Evolutionary conservation across 768 basidiomycete species (phyloP).

Genomic region (Paxillus ammoniavirescens): DNA sequence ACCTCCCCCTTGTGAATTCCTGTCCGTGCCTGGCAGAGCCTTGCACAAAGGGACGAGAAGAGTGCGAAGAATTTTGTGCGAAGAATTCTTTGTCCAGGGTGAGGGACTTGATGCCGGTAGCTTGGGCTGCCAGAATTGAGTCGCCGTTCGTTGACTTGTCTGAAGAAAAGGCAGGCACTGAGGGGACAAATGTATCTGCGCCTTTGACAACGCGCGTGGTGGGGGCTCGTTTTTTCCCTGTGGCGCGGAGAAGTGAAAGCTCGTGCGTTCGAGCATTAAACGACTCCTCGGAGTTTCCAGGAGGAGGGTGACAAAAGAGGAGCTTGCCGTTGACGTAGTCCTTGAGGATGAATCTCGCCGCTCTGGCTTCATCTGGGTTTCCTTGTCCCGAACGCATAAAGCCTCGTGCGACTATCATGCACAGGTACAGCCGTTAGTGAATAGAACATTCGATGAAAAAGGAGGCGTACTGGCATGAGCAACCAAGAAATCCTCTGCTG

Average conservation of each 20-base stretch:
- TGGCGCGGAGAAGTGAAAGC: constrained; percentile 53
- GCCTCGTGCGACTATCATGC: constrained; percentile 77
- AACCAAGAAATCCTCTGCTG: constrained; percentile 79
- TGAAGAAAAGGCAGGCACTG: neutral
- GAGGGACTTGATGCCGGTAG: constrained; percentile 51
- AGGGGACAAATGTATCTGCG: constrained; percentile 76
- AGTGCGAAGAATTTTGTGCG: constrained; percentile 46
- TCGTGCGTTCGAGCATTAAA: constrained; percentile 78
- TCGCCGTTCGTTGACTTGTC: constrained; percentile 13
- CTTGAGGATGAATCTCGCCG: constrained; percentile 90
- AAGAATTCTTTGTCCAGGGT: constrained; percentile 86
- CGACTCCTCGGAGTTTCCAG: constrained; percentile 54
- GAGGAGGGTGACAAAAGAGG: constrained; percentile 89
- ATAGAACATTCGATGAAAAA: neutral
- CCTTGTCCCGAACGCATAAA: constrained; percentile 93
- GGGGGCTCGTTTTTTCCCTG: constrained; percentile 87
- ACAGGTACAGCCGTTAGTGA: constrained; percentile 15
- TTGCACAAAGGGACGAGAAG: constrained; percentile 63
- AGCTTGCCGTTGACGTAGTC: constrained; percentile 96
- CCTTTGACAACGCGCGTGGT: constrained; percentile 80
- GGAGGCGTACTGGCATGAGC: constrained; percentile 84
- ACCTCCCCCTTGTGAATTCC: constrained; percentile 57
- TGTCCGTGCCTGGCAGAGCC: constrained; percentile 56
- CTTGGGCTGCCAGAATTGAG: constrained; percentile 27
- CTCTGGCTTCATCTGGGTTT: constrained; percentile 94